These are phyloP conservation scores for Phlebiopsis flavidoalba DNA, from an alignment of 768 basidiomycete genomes.

Conservation along the genomic window DNA sequence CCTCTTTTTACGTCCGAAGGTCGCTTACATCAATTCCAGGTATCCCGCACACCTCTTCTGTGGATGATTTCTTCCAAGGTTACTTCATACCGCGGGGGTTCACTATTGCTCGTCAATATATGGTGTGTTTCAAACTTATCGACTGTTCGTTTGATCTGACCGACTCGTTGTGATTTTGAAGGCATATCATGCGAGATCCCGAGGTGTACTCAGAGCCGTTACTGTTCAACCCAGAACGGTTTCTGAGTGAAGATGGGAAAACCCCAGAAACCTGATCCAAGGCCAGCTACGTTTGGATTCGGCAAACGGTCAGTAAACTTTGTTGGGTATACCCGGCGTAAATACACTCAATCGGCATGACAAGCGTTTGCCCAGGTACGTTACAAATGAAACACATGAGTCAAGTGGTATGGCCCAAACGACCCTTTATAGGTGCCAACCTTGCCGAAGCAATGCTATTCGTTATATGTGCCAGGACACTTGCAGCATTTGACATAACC, in stretches of 20 bases:
- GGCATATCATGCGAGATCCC: conserved; percentile 17
- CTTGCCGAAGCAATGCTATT: conserved; percentile 36
- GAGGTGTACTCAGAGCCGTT: conserved; percentile 17
- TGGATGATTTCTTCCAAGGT: conserved; percentile 23
- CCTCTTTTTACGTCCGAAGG: not conserved
- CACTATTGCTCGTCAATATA: conserved; percentile 19
- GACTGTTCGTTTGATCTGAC: not conserved
- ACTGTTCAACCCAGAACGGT: conserved; percentile 19
- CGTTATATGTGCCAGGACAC: conserved; percentile 30
- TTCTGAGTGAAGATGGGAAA: not conserved
- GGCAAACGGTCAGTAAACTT: conserved; percentile 12
- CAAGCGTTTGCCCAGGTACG: conserved; percentile 16
- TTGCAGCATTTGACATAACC: conserved; percentile 31
- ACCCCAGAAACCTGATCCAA: not conserved
- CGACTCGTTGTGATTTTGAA: not conserved
- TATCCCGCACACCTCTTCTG: conserved; percentile 17
- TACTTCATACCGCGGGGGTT: conserved; percentile 22
- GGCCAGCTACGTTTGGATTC: conserved; percentile 9
- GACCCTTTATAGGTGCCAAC: conserved; percentile 25
- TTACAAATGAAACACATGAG: conserved; percentile 22
- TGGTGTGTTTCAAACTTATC: conserved; percentile 5
- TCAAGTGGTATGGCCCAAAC: not conserved
- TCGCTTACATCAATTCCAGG: conserved; percentile 7
- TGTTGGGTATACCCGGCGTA: not conserved
- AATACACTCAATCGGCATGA: no score